A percentile compares a stretch with the other conserved stretches of the same genome.
Evolutionary conservation across 164 flowering plant genomes (phyloP).

Genomic region (Houttuynia cordata): DNA sequence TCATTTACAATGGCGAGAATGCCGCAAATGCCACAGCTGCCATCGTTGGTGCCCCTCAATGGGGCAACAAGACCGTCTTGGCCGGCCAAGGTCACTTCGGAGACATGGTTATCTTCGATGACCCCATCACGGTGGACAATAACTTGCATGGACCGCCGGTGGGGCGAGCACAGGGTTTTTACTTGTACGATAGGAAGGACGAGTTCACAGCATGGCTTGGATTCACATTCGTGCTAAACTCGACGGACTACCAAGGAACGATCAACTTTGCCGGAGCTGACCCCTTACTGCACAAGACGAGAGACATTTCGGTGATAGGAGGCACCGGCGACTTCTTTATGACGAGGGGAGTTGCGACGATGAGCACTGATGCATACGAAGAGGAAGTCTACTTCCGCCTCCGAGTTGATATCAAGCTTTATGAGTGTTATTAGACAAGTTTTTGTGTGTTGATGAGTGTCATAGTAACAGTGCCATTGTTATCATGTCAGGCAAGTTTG

Average conservation of each 20-base stretch:
- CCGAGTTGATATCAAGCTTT: slow-evolving; percentile 45
- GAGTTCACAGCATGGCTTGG: slow-evolving; percentile 47
- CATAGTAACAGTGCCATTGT: too few species aligned
- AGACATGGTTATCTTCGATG: slow-evolving; percentile 53
- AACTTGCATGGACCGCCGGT: slow-evolving; percentile 42
- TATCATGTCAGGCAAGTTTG: too few species aligned
- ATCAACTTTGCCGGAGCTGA: slow-evolving; percentile 59
- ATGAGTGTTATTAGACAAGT: slow-evolving; percentile 39
- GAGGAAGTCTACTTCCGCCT: slow-evolving; percentile 63
- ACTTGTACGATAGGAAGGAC: slow-evolving; percentile 47
- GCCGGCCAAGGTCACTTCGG: slow-evolving; percentile 48
- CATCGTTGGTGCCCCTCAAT: slow-evolving; percentile 43
- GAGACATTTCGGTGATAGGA: slow-evolving; percentile 64
- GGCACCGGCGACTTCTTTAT: slow-evolving; percentile 83
- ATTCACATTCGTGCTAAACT: slow-evolving; percentile 48
- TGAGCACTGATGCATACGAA: slow-evolving; percentile 48
- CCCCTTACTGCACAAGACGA: slow-evolving; percentile 46
- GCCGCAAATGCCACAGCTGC: slow-evolving; percentile 40
- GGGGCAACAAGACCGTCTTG: slow-evolving; percentile 44
- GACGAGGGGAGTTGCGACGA: slow-evolving; percentile 57
- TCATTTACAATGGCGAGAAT: background rate
- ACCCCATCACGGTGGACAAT: slow-evolving; percentile 62
- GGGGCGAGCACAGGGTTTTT: slow-evolving; percentile 72
- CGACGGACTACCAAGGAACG: slow-evolving; percentile 41
- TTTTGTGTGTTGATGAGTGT: too few species aligned